These are phyloP conservation scores for Brasilioporus rufonigricans DNA, from an alignment of 768 basidiomycete species.

Conservation along the genomic window DNA sequence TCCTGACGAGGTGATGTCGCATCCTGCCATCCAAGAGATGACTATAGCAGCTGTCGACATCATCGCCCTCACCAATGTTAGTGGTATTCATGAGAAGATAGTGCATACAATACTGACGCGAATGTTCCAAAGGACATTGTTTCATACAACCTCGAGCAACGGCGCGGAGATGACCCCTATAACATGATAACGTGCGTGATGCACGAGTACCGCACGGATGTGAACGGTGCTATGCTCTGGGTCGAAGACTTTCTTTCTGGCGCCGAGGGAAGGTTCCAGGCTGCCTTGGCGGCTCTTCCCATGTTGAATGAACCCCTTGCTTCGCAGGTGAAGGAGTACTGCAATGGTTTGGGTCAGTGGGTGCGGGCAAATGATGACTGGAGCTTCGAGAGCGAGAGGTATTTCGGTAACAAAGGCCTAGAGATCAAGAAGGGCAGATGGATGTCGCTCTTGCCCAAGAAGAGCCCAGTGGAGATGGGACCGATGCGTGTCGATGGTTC, in stretches of 20 bases:
- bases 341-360: neutral
- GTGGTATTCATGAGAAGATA: neutral
- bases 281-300: neutral
- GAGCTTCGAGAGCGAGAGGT: neutral
- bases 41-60: neutral
- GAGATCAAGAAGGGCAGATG: neutral
- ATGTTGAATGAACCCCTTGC: neutral
- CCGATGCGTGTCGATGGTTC: neutral
- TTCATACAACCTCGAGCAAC: neutral
- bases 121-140: neutral
- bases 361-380: neutral
- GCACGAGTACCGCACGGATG: neutral
- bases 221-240: neutral
- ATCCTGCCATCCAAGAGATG: neutral
- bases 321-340: neutral
- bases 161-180: neutral
- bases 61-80: neutral
- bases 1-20: neutral
- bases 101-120: neutral
- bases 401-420: neutral
- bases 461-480: neutral
- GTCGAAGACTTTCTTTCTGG: neutral
- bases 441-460: neutral
- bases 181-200: neutral
- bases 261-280: neutral